Conservation (phyloP, 2,329 filamentous ascomycete genomes). For the Ilyonectria mors-panacis region DNA sequence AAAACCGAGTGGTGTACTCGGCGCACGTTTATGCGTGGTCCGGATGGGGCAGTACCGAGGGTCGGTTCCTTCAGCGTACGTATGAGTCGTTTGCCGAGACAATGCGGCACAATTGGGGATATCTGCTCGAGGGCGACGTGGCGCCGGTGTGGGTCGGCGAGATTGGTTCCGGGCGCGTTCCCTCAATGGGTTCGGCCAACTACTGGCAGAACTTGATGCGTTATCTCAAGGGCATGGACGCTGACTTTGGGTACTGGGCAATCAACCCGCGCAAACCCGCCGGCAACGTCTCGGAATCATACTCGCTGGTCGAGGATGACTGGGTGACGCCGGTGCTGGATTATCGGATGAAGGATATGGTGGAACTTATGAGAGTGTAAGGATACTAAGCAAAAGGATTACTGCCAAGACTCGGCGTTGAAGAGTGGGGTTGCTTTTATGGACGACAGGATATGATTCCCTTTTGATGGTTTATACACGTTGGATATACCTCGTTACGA, state of each 20-base stretch:
- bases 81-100: slow-evolving; percentile 74
- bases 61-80: slow-evolving; percentile 71
- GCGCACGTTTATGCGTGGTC: slow-evolving; percentile 80
- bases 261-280: slow-evolving; percentile 76
- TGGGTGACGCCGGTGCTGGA: slow-evolving; percentile 75
- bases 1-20: slow-evolving; percentile 74
- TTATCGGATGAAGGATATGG: slow-evolving; percentile 75
- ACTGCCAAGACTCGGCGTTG: slow-evolving; percentile 9
- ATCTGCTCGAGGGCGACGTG: slow-evolving; percentile 64
- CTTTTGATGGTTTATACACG: slow-evolving; percentile 4
- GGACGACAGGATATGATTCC: slow-evolving; percentile 4
- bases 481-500: slow-evolving; percentile 21
- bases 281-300: slow-evolving; percentile 70
- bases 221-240: slow-evolving; percentile 70
- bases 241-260: slow-evolving; percentile 80
- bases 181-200: slow-evolving; percentile 70
- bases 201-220: slow-evolving; percentile 77
- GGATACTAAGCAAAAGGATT: not conserved
- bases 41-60: slow-evolving; percentile 75
- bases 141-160: slow-evolving; percentile 79
- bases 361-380: slow-evolving; percentile 62
- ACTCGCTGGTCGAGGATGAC: slow-evolving; percentile 74
- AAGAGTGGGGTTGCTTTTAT: slow-evolving; percentile 36
- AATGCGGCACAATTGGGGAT: slow-evolving; percentile 78
- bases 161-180: slow-evolving; percentile 71